These are phyloP conservation scores for Agaricus sinodeliciosus DNA, from an alignment of 768 basidiomycete species.

Conservation along the genomic window DNA sequence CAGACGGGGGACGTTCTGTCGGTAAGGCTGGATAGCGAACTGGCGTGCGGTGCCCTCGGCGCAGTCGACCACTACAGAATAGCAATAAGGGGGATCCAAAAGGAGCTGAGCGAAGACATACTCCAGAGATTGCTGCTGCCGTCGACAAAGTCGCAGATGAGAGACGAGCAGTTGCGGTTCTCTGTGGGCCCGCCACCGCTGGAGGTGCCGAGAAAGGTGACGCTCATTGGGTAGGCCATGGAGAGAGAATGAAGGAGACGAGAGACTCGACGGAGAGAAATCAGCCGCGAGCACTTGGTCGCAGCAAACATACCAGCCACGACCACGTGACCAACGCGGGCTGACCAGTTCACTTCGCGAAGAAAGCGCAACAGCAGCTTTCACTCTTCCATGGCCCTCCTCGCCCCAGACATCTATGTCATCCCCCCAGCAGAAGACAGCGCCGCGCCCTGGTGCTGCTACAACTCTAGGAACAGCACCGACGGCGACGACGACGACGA, in stretches of 20 bases:
- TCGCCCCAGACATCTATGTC: constrained; percentile 44
- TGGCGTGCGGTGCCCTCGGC: constrained; percentile 77
- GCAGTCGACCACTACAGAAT: constrained; percentile 67
- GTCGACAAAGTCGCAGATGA: constrained; percentile 51
- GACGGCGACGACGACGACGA: constrained; percentile 14
- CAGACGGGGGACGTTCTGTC: constrained; percentile 22
- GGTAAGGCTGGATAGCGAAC: constrained; percentile 46
- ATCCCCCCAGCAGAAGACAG: constrained; percentile 55
- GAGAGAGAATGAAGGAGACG: background rate
- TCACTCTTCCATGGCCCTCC: constrained; percentile 5
- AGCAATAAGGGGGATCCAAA: constrained; percentile 11
- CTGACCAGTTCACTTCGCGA: constrained; percentile 18
- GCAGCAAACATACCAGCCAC: constrained; percentile 10
- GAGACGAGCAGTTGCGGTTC: constrained; percentile 71
- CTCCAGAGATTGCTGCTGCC: constrained; percentile 62
- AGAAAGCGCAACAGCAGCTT: background rate
- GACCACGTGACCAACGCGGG: constrained; percentile 24
- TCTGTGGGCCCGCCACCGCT: constrained; percentile 71
- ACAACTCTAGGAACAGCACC: constrained; percentile 36
- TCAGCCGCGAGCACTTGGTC: background rate
- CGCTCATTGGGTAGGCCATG: constrained; percentile 34
- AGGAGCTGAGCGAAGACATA: constrained; percentile 25
- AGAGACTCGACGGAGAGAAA: no score
- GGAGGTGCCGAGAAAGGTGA: constrained; percentile 73
- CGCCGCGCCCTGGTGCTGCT: constrained; percentile 48